Conservation (phyloP, 129 eudicot genomes). For the Helichrysum umbraculigerum region DNA sequence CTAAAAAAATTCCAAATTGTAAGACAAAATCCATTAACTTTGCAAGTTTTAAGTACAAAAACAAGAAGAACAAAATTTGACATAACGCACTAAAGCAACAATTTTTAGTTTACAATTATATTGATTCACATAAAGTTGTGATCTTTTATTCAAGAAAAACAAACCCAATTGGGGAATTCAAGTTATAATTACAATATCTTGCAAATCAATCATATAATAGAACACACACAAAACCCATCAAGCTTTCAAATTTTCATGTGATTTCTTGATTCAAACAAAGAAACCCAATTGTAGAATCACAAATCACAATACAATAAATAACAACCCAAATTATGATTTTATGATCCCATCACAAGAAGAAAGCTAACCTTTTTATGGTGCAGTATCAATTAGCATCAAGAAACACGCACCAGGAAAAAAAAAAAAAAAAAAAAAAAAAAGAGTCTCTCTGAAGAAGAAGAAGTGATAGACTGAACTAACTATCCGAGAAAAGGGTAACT, state of each 20-base stretch:
- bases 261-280: slow-evolving; percentile 23
- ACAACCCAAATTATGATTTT: too few species aligned
- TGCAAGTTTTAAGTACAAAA: background rate
- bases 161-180: slow-evolving; percentile 18
- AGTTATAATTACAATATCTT: background rate
- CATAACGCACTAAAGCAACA: slow-evolving; percentile 9
- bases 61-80: background rate
- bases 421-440: too few species aligned
- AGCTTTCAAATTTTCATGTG: background rate
- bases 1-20: background rate
- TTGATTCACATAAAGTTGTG: slow-evolving; percentile 1
- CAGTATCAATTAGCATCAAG: slow-evolving; percentile 24
- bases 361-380: slow-evolving; percentile 17
- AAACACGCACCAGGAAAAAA: too few species aligned
- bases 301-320: background rate
- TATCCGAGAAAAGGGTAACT: slow-evolving; percentile 19
- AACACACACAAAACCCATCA: background rate
- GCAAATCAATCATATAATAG: background rate
- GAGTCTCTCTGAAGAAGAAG: too few species aligned
- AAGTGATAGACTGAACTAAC: slow-evolving; percentile 31
- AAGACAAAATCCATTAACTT: background rate
- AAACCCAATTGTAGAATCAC: background rate
- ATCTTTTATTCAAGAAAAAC: slow-evolving; percentile 2
- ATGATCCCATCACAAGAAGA: background rate
- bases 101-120: background rate